Evolutionary conservation across 768 basidiomycete species (phyloP).

Genomic region (Coprinopsis marcescibilis): DNA sequence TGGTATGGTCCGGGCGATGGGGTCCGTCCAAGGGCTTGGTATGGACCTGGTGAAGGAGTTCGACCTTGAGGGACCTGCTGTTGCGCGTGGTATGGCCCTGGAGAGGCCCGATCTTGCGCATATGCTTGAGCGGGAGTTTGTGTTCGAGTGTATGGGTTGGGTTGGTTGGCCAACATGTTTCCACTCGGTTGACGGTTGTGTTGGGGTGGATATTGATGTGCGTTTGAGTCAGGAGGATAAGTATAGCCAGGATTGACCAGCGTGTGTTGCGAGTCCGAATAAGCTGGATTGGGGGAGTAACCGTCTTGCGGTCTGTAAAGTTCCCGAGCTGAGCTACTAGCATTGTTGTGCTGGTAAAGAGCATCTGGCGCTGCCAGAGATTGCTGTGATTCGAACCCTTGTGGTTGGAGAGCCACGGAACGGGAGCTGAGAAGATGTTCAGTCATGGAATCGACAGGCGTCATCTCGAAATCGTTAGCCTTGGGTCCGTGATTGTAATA

Average conservation of each 20-base stretch:
- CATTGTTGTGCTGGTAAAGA: constrained; percentile 31
- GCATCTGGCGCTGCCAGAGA: constrained; percentile 37
- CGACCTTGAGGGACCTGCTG: neutral
- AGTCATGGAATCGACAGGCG: constrained; percentile 50
- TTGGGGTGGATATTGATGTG: constrained; percentile 9
- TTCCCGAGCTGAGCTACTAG: constrained; percentile 50
- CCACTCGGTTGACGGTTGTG: constrained; percentile 9
- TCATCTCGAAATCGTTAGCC: constrained; percentile 39
- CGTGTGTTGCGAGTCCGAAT: constrained; percentile 6
- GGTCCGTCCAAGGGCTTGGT: neutral
- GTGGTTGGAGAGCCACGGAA: constrained; percentile 28
- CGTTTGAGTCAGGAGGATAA: constrained; percentile 7
- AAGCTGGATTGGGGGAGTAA: constrained; percentile 33
- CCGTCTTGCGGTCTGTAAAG: constrained; percentile 52
- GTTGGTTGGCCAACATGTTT: constrained; percentile 8
- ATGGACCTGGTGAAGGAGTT: constrained; percentile 4
- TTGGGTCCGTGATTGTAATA: constrained; percentile 50
- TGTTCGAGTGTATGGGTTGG: neutral
- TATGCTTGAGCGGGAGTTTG: neutral
- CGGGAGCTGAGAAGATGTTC: constrained; percentile 51
- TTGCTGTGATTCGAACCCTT: constrained; percentile 32
- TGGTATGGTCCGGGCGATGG: neutral
- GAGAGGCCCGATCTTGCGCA: neutral
- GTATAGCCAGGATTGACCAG: constrained; percentile 5
- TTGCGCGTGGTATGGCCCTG: neutral